Evolutionary conservation across 352 stramenopile species (phyloP).

Genomic region (Globisporangium echinulatum): DNA sequence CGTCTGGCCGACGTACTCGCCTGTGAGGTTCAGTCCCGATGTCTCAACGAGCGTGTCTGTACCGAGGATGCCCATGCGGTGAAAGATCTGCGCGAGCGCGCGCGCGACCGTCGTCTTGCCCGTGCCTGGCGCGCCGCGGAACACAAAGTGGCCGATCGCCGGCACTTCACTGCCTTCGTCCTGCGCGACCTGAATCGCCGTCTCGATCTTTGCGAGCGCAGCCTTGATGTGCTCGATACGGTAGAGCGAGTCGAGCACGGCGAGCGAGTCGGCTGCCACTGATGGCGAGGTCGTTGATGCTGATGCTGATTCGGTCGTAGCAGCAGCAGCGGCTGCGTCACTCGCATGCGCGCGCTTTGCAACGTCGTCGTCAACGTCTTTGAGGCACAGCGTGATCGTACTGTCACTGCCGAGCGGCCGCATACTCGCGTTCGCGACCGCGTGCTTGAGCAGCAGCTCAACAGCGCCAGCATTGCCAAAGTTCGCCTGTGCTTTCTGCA

Average conservation of each 20-base stretch:
- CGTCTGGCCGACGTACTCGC: slow-evolving; percentile 84
- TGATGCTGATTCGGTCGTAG: not conserved
- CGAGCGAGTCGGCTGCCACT: slow-evolving; percentile 28
- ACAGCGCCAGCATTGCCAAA: slow-evolving; percentile 87
- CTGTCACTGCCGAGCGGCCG: slow-evolving; percentile 32
- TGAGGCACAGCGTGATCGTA: slow-evolving; percentile 32
- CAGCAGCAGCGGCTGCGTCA: not conserved
- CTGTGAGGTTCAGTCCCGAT: slow-evolving; percentile 83
- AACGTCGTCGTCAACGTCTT: slow-evolving; percentile 50
- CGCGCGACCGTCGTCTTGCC: slow-evolving; percentile 90
- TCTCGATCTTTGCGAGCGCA: slow-evolving; percentile 45
- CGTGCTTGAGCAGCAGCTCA: slow-evolving; percentile 73
- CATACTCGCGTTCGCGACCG: slow-evolving; percentile 52
- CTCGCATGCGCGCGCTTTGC: slow-evolving; percentile 16
- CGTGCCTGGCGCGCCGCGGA: slow-evolving; percentile 83
- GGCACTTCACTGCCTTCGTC: slow-evolving; percentile 52
- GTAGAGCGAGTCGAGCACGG: slow-evolving; percentile 41
- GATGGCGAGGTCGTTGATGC: too few species aligned
- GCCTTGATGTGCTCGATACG: slow-evolving; percentile 57
- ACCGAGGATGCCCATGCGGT: slow-evolving; percentile 87
- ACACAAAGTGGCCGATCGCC: slow-evolving; percentile 78
- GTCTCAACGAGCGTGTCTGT: slow-evolving; percentile 90
- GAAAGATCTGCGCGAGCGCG: slow-evolving; percentile 90
- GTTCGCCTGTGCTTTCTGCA: slow-evolving; percentile 57
- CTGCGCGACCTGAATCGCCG: slow-evolving; percentile 56